Base-by-base conservation (phyloP, 805 yeast genomes). In the Nakazawaea siamensis region DNA sequence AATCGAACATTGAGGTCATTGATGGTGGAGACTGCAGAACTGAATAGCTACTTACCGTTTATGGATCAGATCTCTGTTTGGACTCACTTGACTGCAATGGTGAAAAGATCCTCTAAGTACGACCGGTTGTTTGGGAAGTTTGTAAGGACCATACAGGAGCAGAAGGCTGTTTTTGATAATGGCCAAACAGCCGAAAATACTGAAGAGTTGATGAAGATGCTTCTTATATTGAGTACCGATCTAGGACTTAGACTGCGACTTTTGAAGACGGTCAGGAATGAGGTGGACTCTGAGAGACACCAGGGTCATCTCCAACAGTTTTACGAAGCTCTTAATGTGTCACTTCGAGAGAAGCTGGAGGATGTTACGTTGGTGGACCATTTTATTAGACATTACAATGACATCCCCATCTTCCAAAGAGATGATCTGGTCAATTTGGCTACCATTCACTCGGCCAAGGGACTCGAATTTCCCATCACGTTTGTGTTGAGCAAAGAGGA, bases 381-480 rank as follows among this genome's bases (percentile, higher is more conserved):
- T 44, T 71, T 68, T 41, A 43, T 70, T 17, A 50, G 54, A 18
- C 61, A 57, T 31, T 67, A 66, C 48, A 58, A 57, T 34, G 64
- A 58, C 18, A 66, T 51, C 34, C 42, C 65, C 45, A 23, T 45
- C 37, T 15, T 45, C 31, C 29, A 51, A 43, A 29, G 49, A 34
- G 41, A 57, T 40, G 40, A 52, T 26, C 50, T 62, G 13, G 57
- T 80, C 5, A 74, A 73, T 33, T 44, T 80, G 1, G 74, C 86
- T 0, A 82, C 90, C 0, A 70, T 82, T 2, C 90, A 82, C 51
- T 64, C 83, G 0, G 75, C 88, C 1, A 82, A 82, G 45, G 90
- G 92, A 0, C 51, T 80, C 4, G 87, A 81, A 42, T 80, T 74
- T 45, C 86, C 87, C 0, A 61, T 79, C 10, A 85, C 78, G 1